A percentile compares a stretch with the other conserved stretches of the same genome.
Evolutionary conservation across 1,284 basidiomycete genomes (phyloP).

Genomic region (Apiotrichum sp.): DNA sequence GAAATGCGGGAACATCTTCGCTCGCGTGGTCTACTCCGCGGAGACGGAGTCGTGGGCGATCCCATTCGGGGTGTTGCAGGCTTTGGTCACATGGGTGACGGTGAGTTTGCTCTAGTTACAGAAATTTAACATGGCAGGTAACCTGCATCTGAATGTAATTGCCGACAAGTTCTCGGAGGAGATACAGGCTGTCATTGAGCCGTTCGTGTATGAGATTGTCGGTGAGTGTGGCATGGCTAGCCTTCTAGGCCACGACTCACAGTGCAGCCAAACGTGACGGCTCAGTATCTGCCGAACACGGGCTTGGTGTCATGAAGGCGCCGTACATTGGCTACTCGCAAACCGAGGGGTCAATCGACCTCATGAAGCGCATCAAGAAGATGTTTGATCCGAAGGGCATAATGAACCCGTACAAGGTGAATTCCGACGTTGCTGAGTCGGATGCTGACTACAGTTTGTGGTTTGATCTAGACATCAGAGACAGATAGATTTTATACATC

Average conservation of each 20-base stretch:
- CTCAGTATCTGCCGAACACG: constrained; percentile 95
- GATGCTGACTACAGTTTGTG: too few species aligned
- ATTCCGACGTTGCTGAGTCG: too few species aligned
- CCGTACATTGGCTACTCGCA: constrained; percentile 78
- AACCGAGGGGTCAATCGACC: constrained; percentile 65
- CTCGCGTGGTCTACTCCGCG: constrained; percentile 63
- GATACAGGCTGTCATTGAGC: constrained; percentile 82
- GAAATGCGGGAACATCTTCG: constrained; percentile 66
- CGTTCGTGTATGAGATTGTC: constrained; percentile 91
- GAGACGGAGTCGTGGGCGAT: constrained; percentile 52
- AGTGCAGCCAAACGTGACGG: constrained; percentile 55
- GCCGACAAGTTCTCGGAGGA: constrained; percentile 75
- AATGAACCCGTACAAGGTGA: constrained; percentile 55
- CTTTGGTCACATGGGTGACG: constrained; percentile 95
- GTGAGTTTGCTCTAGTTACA: too few species aligned
- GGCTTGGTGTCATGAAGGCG: constrained; percentile 89
- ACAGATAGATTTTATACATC: too few species aligned
- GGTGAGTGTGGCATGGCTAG: constrained; percentile 26
- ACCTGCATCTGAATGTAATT: constrained; percentile 91
- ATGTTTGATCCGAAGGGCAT: constrained; percentile 86
- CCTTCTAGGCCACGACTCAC: too few species aligned
- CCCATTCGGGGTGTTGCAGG: constrained; percentile 78
- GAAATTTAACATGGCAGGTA: constrained; percentile 47
- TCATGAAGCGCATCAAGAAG: constrained; percentile 85
- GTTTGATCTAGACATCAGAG: too few species aligned